These are phyloP conservation scores for Hypoxylon sp. DNA, from an alignment of 2,329 filamentous ascomycete genomes.

Conservation along the genomic window DNA sequence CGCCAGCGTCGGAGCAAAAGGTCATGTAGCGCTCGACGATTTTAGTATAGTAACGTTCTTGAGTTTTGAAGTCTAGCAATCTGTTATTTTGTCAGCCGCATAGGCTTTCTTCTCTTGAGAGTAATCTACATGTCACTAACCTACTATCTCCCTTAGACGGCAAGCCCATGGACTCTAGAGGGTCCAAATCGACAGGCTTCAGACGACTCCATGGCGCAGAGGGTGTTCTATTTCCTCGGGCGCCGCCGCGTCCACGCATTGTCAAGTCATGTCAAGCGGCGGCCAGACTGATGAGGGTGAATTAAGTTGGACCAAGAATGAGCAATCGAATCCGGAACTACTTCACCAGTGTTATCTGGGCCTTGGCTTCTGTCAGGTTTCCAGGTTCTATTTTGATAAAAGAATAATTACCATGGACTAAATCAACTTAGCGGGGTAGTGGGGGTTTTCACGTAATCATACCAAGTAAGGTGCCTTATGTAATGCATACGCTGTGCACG, in stretches of 20 bases:
- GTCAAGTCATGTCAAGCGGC: slow-evolving; percentile 53
- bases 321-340: not conserved
- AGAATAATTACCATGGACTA: too few species aligned
- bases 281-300: not conserved
- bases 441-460: not conserved
- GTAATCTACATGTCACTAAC: slow-evolving; percentile 61
- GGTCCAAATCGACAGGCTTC: slow-evolving; percentile 81
- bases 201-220: slow-evolving; percentile 78
- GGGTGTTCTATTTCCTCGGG: slow-evolving; percentile 56
- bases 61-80: slow-evolving; percentile 80
- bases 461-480: not conserved
- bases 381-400: not conserved
- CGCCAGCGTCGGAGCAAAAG: slow-evolving; percentile 83
- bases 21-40: slow-evolving; percentile 91
- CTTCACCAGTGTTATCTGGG: not conserved
- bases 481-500: not conserved
- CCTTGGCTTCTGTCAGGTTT: not conserved
- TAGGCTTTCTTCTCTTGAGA: not conserved
- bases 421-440: slow-evolving; percentile 9
- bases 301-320: slow-evolving; percentile 1
- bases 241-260: slow-evolving; percentile 55
- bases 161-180: slow-evolving; percentile 84
- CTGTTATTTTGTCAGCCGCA: slow-evolving; percentile 58
- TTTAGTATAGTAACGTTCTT: slow-evolving; percentile 88
- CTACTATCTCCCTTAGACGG: slow-evolving; percentile 92